Conservation (phyloP, 208 protist species). For the Leishmania aethiopica region DNA sequence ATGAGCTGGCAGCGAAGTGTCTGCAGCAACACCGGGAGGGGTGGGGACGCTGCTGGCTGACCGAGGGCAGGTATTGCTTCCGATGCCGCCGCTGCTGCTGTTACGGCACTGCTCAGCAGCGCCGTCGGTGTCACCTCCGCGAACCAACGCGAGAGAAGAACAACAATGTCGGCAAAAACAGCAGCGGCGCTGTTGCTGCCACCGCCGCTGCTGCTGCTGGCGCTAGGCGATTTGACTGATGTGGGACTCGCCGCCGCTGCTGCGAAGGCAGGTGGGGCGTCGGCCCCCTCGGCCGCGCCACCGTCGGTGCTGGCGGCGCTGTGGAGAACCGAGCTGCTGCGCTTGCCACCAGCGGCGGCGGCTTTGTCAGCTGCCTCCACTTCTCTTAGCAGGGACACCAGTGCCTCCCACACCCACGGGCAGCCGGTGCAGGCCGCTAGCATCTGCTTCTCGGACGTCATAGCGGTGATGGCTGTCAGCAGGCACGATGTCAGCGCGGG, state of each 20-base stretch:
- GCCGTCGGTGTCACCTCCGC: slow-evolving; percentile 10
- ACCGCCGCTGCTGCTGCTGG: slow-evolving; percentile 3
- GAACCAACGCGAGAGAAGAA: slow-evolving; percentile 21
- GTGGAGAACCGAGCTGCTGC: not conserved
- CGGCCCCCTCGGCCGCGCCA: not conserved
- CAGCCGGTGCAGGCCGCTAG: slow-evolving; percentile 38
- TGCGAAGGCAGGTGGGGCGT: not conserved
- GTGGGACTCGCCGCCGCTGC: not conserved
- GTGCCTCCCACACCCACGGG: slow-evolving; percentile 39
- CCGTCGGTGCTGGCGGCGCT: not conserved
- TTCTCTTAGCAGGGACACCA: slow-evolving; percentile 18
- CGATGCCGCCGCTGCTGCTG: not conserved
- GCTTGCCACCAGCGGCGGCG: not conserved
- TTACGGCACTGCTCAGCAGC: slow-evolving; percentile 9
- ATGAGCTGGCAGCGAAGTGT: slow-evolving; percentile 17
- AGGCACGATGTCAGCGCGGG: slow-evolving; percentile 42
- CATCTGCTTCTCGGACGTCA: slow-evolving; percentile 55
- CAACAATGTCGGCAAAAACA: slow-evolving; percentile 11
- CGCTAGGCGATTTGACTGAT: not conserved
- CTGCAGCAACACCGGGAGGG: slow-evolving; percentile 19
- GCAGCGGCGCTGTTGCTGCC: slow-evolving; percentile 8
- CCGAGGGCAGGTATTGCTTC: not conserved
- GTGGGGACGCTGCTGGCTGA: not conserved
- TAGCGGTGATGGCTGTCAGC: slow-evolving; percentile 16
- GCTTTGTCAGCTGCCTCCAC: slow-evolving; percentile 1